Base-by-base conservation (phyloP, 208 protist species). In the Trichomonas vaginalis region DNA sequence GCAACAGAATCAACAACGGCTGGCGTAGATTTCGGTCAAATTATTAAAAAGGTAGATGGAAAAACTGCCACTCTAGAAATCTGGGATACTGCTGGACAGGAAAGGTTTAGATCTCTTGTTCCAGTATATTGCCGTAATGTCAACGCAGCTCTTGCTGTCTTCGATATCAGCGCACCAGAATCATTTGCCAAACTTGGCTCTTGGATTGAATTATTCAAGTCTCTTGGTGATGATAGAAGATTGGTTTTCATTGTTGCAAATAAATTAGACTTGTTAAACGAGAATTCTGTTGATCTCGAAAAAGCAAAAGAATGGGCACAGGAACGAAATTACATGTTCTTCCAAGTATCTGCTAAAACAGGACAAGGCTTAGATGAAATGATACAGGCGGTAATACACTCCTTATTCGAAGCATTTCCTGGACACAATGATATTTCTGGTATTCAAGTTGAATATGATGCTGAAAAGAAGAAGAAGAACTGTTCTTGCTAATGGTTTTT, bases 111-210 rank as follows among this genome's bases (percentile, higher is more conserved):
- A 95, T 98, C 98, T 47, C 97, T 99, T 82, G 98, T 98, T 96
- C 98, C 98, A 12, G 97, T 96, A 95, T 99, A 99, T 96, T 98
- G 99, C 56, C 97, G 99, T 48, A 98, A 99, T 97, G 99, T 98
- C 80, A 98, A 98, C 6, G 98, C 98, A 14, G 98, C 99, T 14
- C 97, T 99, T 4, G 47, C 96, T 42, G 87, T 95, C n/a, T 95
- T 46, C n/a, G 87, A 95, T 42, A 35, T 95, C 27, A 70, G n/a
- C 10, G 10, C 1, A n/a, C 12, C 6, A 3, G 42, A 48, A 15
- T 47, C 87, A 12, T 95, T 61, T 45, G 12, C 15, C 39, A 35
- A 95, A 14, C 15, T 95, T 39, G 83, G 46, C 8, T 10, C 15
- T 15, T 95, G 87, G 87, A 49, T 95, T 48, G 32, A 95, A 61